Percentiles rank a stretch among this genome's conserved stretches.
phyloP scores from a whole-genome alignment of 495 filamentous ascomycete genomes.

The Cenococcum geophilum region DNA sequence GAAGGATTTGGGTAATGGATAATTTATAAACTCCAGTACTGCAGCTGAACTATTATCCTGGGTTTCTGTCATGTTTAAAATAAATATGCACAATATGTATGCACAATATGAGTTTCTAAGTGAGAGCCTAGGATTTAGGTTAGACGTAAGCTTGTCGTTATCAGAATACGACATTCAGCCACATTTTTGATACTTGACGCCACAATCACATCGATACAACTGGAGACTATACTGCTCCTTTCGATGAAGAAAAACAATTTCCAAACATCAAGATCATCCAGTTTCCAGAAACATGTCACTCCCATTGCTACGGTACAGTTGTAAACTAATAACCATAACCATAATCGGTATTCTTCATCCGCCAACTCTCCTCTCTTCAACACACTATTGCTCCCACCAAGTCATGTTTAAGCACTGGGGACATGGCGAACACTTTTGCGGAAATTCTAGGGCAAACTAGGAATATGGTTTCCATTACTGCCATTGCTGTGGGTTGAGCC shows the following conservation, averaged over 20 bases:
- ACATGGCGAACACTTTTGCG: no score
- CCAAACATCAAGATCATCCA: no score
- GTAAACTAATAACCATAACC: no score
- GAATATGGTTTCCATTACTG: background rate
- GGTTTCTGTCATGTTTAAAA: background rate
- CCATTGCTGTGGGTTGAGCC: background rate
- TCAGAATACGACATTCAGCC: background rate
- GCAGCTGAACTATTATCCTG: background rate
- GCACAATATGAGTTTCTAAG: background rate
- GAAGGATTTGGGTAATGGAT: constrained; percentile 24
- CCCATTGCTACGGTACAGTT: no score
- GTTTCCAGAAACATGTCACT: no score
- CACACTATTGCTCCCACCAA: no score
- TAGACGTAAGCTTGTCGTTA: background rate
- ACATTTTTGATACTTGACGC: background rate
- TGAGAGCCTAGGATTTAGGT: background rate
- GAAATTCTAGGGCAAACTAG: no score
- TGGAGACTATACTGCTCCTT: no score
- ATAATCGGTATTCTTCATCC: no score
- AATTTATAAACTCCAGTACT: constrained; percentile 22
- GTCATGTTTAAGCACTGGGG: no score
- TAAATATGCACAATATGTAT: background rate
- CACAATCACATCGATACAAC: background rate
- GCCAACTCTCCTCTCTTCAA: no score
- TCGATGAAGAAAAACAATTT: no score